Evolutionary conservation across 2,329 filamentous ascomycete species (phyloP), one percentile per base, ranked within the genome.

Genomic region (Xylaria sp.): DNA sequence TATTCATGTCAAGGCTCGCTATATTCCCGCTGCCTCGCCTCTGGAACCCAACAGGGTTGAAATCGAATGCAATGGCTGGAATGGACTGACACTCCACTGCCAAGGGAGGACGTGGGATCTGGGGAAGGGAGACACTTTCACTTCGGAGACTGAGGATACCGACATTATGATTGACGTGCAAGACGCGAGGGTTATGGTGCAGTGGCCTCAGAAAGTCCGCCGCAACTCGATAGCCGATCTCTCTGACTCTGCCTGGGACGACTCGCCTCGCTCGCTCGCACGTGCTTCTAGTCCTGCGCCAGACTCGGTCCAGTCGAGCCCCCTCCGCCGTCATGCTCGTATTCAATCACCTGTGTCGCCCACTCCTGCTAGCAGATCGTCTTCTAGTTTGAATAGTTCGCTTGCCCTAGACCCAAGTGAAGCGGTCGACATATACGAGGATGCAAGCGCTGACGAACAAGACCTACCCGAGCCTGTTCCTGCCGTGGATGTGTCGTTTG

Each of bases 141-240:
- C 91, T 56, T 97, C 94, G 67, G 93, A 97, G 81, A 94, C 94
- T 36, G 93, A 94, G 78, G 89, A 91, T 73, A 90, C 90, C 20
- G 94, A 97, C 76, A 94, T 99, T 79, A 97, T 99, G 90, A 84
- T 99, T 72, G 94, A 98, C 79, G 94, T 98, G 51, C 94, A 97
- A 76, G 94, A 97, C 78, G 91, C 94, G 63, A 92, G 96, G 71
- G 94, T 98, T 54, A 86, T 97, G 80, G 84, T 99, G 71, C 89
- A 91, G 78, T 98, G 96, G 95, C 96, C 96, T 54, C 88, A 82
- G 80, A 85, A 78, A 82, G 87, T 81, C 41, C 75, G 83, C 80
- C 84, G 78, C 80, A 86, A 81, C 74, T 81, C 78, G 67, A 77
- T 81, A 76, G 86, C 83, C 31, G 83, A 83, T 70, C 82, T 88